Conservation (phyloP, 139 green algal species). For the Coelastrella sp. region DNA sequence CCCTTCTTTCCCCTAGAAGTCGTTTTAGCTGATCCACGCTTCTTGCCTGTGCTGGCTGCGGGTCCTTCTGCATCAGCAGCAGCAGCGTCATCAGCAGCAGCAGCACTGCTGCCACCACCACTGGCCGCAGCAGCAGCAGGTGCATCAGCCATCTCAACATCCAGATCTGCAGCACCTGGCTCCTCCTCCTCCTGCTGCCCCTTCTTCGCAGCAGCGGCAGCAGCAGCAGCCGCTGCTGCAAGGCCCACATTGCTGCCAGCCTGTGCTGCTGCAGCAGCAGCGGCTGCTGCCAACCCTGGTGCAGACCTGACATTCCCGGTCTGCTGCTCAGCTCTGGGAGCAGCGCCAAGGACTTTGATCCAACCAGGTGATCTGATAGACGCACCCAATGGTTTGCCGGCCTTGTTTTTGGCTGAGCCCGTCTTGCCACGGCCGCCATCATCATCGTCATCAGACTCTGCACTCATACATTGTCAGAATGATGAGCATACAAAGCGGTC, state of each 20-base stretch:
- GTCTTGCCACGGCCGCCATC: not conserved
- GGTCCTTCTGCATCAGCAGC: not conserved
- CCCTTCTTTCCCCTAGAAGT: too few relatives aligned
- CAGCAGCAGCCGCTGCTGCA: conserved; percentile 16
- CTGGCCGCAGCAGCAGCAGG: conserved; percentile 16
- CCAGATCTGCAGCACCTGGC: not conserved
- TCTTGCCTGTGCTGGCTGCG: not conserved
- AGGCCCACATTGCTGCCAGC: not conserved
- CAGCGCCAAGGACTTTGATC: not conserved
- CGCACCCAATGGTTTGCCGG: not conserved
- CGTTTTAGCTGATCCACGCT: too few relatives aligned
- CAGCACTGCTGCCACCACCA: not conserved
- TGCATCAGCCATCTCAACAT: not conserved
- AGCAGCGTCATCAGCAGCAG: not conserved
- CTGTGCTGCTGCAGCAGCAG: conserved; percentile 14
- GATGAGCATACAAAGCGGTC: too few relatives aligned
- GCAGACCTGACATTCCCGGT: not conserved
- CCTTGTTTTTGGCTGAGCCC: not conserved
- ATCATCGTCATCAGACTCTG: not conserved
- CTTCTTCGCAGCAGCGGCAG: conserved; percentile 2
- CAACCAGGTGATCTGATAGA: not conserved
- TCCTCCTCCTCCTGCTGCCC: not conserved
- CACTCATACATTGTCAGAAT: too few relatives aligned
- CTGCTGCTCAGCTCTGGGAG: not conserved
- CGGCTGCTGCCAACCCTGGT: not conserved